Evolutionary conservation across 352 stramenopile genomes (phyloP).

Genomic region (Albugo laibachii): DNA sequence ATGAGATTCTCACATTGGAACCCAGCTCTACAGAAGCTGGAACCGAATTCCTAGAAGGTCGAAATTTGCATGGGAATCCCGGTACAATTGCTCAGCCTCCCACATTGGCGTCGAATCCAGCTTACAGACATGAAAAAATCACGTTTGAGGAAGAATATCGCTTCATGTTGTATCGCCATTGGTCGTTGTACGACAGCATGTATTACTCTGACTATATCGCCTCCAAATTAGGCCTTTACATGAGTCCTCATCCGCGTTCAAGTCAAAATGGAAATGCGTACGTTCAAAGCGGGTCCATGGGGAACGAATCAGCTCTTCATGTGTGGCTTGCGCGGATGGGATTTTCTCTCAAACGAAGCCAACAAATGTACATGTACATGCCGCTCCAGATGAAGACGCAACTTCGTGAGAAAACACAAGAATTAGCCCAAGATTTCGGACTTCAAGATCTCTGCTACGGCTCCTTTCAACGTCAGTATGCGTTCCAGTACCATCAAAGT

Average conservation of each 20-base stretch:
- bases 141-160: constrained; percentile 84
- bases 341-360: constrained; percentile 87
- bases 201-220: constrained; percentile 92
- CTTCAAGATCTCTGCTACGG: constrained; percentile 93
- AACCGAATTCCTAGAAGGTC: not conserved
- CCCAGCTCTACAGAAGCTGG: constrained; percentile 3
- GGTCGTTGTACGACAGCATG: constrained; percentile 89
- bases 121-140: constrained; percentile 68
- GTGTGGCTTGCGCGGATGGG: constrained; percentile 96
- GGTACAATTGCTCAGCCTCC: not conserved
- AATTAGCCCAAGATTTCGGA: constrained; percentile 87
- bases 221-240: constrained; percentile 66
- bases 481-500: constrained; percentile 89
- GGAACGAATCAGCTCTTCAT: constrained; percentile 25
- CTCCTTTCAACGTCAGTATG: constrained; percentile 87
- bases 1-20: constrained; percentile 65
- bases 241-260: constrained; percentile 7
- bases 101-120: constrained; percentile 14
- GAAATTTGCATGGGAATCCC: not conserved
- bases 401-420: constrained; percentile 82
- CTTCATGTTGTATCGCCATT: constrained; percentile 95
- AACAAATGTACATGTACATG: constrained; percentile 94
- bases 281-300: not conserved
- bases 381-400: constrained; percentile 79
- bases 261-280: constrained; percentile 3